Conservation (phyloP, 129 eudicot genomes). For the Saposhnikovia divaricata region DNA sequence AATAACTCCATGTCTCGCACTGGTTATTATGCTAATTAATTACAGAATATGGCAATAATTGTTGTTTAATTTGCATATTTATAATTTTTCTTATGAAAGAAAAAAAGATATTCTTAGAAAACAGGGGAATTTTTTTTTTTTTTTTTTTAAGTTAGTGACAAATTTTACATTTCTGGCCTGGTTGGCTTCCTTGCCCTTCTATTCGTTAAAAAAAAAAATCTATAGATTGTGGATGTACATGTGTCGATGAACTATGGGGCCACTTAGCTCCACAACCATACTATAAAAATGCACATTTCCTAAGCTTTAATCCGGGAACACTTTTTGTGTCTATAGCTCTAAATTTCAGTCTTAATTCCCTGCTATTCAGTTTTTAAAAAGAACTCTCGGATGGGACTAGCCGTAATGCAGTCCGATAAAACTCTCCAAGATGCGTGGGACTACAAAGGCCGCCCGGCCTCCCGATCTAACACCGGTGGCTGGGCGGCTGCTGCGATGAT, state of each 20-base stretch:
- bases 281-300: background rate
- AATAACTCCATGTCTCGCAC: no score
- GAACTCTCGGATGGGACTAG: conserved; percentile 30
- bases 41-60: no score
- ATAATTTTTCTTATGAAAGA: no score
- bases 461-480: conserved; percentile 72
- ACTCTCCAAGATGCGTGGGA: conserved; percentile 84
- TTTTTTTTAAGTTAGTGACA: no score
- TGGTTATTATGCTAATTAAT: no score
- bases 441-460: conserved; percentile 64
- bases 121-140: no score
- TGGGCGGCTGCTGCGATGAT: conserved; percentile 91
- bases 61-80: no score
- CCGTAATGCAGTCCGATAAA: conserved; percentile 33
- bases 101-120: no score
- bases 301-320: background rate
- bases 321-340: background rate
- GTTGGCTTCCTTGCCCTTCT: background rate
- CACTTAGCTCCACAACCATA: background rate
- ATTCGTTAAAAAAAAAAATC: background rate
- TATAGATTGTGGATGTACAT: background rate
- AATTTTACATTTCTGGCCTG: background rate
- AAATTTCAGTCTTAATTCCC: background rate
- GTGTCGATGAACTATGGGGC: background rate
- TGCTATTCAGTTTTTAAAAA: background rate